These are phyloP conservation scores for Elaeis guineensis DNA, from an alignment of 176 grass and related monocot species.

Conservation along the genomic window DNA sequence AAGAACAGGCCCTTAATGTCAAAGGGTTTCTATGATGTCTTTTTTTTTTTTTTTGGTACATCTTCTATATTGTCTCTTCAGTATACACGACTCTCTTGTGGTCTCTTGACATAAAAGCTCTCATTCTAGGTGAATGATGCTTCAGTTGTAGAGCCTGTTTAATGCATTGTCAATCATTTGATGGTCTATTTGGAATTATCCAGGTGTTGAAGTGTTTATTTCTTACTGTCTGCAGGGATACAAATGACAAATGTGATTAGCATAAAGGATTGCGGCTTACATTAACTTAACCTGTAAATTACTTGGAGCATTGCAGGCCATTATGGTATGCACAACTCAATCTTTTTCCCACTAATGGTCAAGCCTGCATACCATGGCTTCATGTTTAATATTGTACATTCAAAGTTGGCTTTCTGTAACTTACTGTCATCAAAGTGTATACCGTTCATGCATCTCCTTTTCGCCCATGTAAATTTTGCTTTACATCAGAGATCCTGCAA, in stretches of 20 bases:
- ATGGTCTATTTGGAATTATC: no score
- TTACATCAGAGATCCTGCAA: background rate
- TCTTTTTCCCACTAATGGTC: conserved; percentile 11
- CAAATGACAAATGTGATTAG: background rate
- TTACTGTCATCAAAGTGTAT: conserved; percentile 2
- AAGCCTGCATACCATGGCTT: conserved; percentile 6
- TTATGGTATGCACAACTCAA: conserved; percentile 16
- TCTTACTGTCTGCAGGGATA: background rate
- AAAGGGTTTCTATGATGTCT: no score
- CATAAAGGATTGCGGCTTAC: conserved; percentile 1
- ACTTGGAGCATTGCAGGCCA: background rate
- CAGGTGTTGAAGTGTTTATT: background rate
- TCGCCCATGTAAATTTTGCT: background rate
- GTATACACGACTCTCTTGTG: no score
- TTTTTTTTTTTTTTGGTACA: no score
- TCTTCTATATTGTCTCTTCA: no score
- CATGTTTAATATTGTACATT: conserved; percentile 23
- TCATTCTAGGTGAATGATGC: no score
- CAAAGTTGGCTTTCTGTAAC: conserved; percentile 19
- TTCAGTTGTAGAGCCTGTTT: no score
- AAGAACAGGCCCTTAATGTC: no score
- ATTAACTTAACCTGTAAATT: conserved; percentile 19
- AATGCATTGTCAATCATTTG: no score
- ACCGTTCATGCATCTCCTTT: conserved; percentile 3
- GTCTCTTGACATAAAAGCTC: no score